A percentile compares a stretch with the other conserved stretches of the same genome.
phyloP scores from a whole-genome alignment of 2,329 filamentous ascomycete genomes.

The Trichoderma sp. region DNA sequence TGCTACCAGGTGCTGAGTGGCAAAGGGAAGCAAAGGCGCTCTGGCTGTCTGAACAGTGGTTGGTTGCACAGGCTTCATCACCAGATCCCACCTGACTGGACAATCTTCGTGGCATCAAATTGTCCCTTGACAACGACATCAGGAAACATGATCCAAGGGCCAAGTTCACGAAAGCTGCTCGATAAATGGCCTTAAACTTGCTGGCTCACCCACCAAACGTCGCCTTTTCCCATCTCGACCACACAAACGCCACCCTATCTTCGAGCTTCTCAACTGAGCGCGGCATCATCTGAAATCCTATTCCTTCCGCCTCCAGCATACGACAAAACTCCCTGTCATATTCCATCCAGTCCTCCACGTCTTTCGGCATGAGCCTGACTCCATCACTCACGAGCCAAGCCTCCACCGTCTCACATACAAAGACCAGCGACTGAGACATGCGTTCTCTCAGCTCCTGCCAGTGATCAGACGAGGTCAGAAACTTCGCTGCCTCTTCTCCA shows the following conservation, averaged over 20 bases:
- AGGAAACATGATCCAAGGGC: too few relatives aligned
- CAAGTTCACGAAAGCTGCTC: too few relatives aligned
- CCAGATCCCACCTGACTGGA: too few relatives aligned
- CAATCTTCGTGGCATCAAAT: too few relatives aligned
- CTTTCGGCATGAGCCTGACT: constrained; percentile 23
- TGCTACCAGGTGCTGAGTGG: too few relatives aligned
- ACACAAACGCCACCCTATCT: constrained; percentile 22
- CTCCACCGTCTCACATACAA: constrained; percentile 42
- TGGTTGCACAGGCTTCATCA: too few relatives aligned
- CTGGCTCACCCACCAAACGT: too few relatives aligned
- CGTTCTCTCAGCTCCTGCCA: constrained; percentile 40
- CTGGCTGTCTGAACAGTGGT: too few relatives aligned
- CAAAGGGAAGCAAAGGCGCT: too few relatives aligned
- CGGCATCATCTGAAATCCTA: constrained; percentile 9
- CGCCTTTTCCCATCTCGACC: constrained; percentile 17
- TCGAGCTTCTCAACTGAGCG: constrained; percentile 15
- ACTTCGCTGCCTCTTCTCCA: constrained; percentile 33
- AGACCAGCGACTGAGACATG: constrained; percentile 41
- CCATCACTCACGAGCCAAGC: constrained; percentile 25
- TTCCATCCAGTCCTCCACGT: constrained; percentile 17
- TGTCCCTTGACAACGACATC: too few relatives aligned
- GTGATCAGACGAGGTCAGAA: constrained; percentile 33
- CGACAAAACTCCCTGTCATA: constrained; percentile 23
- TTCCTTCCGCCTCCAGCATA: neutral
- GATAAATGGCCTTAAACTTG: too few relatives aligned